Base-by-base conservation (phyloP, 441 rosid species). In the Adansonia grandidieri region DNA sequence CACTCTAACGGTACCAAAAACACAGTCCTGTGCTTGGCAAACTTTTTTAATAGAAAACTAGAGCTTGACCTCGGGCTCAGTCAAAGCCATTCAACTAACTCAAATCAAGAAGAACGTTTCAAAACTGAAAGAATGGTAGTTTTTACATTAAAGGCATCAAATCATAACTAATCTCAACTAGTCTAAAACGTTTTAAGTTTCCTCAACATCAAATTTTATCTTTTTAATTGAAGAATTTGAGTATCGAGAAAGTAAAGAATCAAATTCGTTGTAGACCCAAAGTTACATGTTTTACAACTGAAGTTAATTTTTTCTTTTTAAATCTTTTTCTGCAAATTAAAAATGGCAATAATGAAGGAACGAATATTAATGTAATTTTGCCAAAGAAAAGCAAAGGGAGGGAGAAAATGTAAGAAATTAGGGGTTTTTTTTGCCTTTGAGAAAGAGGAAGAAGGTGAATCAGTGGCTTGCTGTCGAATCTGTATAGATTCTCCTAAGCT, bases 381-480 rank as follows among this genome's bases (percentile, higher is more conserved):
- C 2, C 7, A 24, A 62, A 62, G n/a, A 5, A 62, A 62, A 62
- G 44, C 40, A 28, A 28, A 28, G 17, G 42, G 40, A 17, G 10
- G 9, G 28, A 57, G 14, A 3, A 9, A 8, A 0, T 28, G 32
- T 28, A 28, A 20, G 6, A 62, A 24, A 24, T 11, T 11, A 13
- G 1, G 66, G 15, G 65, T 24, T 10, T 11, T 24, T 20, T 61
- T 28, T 62, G 28, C 66, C 66, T 24, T 61, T 11, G 17, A 62
- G 44, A 28, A 62, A 13, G 42, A 62, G n/a, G 66, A 60, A 22
- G 64, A 62, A 22, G 42, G 44, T 62, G 66, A 62, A 62, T 13
- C 66, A 62, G 44, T 4, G 63, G 13, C 63, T 28, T 28, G 32
- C 32, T 28, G 32, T 28, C 32, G 32, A 28, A 28, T 28, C 32